These are phyloP conservation scores for Saitoella complicata DNA, from an alignment of 805 yeast genomes.

Conservation along the genomic window DNA sequence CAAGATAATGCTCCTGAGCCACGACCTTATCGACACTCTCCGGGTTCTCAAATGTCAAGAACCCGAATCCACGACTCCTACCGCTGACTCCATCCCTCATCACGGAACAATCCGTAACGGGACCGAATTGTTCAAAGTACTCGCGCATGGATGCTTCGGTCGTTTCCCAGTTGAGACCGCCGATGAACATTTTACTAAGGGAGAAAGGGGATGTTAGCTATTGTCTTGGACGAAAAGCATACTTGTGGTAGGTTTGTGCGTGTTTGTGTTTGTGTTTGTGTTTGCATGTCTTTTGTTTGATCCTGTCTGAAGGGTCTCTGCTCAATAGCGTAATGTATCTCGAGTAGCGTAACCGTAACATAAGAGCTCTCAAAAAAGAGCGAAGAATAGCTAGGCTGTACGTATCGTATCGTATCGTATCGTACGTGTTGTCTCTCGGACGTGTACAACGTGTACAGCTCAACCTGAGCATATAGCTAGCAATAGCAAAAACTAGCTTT, in stretches of 20 bases:
- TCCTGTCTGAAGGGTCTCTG: background rate
- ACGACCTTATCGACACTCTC: slow-evolving; percentile 73
- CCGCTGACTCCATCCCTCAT: slow-evolving; percentile 83
- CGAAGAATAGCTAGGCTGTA: background rate
- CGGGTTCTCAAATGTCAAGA: slow-evolving; percentile 72
- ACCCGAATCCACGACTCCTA: slow-evolving; percentile 86
- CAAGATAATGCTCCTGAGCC: slow-evolving; percentile 71
- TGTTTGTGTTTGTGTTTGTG: slow-evolving; percentile 10
- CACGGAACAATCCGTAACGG: slow-evolving; percentile 70
- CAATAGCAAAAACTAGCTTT: too few species aligned
- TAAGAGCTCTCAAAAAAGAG: background rate
- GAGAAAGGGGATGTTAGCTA: background rate
- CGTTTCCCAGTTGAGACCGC: slow-evolving; percentile 97
- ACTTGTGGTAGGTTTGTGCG: slow-evolving; percentile 23
- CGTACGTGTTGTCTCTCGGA: too few species aligned
- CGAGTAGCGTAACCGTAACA: background rate
- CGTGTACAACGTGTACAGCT: too few species aligned
- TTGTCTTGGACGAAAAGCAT: background rate
- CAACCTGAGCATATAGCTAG: too few species aligned
- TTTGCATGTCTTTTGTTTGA: slow-evolving; percentile 1
- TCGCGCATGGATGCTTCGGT: slow-evolving; percentile 70
- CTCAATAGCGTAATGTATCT: background rate
- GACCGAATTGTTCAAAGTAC: slow-evolving; percentile 79
- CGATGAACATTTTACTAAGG: slow-evolving; percentile 25
- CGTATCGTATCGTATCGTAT: too few species aligned